A percentile compares a stretch with the other conserved stretches of the same genome.
Conservation (phyloP, 108 stramenopile species). For the Skeletonema costatum region DNA sequence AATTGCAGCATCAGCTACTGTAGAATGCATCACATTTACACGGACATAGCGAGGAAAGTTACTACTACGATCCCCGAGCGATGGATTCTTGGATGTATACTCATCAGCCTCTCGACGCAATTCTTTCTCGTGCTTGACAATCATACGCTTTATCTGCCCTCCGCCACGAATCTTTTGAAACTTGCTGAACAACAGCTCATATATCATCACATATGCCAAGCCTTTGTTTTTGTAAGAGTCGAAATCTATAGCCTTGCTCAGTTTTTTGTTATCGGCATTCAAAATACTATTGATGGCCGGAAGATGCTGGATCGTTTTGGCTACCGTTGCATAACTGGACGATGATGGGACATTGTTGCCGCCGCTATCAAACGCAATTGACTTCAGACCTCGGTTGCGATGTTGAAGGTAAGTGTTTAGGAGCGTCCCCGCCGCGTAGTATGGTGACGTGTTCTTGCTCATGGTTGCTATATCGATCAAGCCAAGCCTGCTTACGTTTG, state of each 20-base stretch:
- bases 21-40: slow-evolving; percentile 73
- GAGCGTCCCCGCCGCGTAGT: slow-evolving; percentile 35
- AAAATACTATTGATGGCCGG: slow-evolving; percentile 37
- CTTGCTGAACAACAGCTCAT: slow-evolving; percentile 82
- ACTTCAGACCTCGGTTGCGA: slow-evolving; percentile 36
- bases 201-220: slow-evolving; percentile 80
- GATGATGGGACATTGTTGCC: slow-evolving; percentile 34
- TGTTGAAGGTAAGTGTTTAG: slow-evolving; percentile 33
- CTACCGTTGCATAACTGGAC: slow-evolving; percentile 47
- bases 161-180: slow-evolving; percentile 84
- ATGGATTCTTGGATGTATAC: slow-evolving; percentile 11
- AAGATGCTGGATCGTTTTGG: slow-evolving; percentile 47
- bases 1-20: slow-evolving; percentile 42
- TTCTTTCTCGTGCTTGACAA: slow-evolving; percentile 62
- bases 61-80: not conserved
- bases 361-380: slow-evolving; percentile 31
- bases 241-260: slow-evolving; percentile 41
- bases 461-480: not conserved
- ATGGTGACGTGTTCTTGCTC: slow-evolving; percentile 42
- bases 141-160: slow-evolving; percentile 80
- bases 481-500: too few relatives aligned
- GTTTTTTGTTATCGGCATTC: slow-evolving; percentile 22
- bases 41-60: slow-evolving; percentile 84
- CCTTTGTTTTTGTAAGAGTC: slow-evolving; percentile 51
- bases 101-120: slow-evolving; percentile 36